Evolutionary conservation across 2,329 filamentous ascomycete species (phyloP).

Genomic region (Triangularia setosa): DNA sequence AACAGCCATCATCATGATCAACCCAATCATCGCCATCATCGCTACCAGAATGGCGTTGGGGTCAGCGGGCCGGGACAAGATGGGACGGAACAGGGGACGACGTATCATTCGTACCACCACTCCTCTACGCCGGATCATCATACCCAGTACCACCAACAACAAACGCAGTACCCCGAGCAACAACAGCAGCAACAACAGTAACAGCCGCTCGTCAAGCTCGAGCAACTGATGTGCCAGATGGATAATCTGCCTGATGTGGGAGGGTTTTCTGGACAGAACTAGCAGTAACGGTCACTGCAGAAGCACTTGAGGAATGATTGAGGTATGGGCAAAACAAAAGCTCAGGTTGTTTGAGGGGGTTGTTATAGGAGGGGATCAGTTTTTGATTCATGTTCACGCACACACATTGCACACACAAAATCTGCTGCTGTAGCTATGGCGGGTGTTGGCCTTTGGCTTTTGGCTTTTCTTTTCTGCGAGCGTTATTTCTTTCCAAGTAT

Average conservation of each 20-base stretch:
- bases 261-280: background rate
- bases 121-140: no score
- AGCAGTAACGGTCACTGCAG: no score
- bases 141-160: background rate
- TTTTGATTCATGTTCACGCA: background rate
- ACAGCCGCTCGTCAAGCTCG: background rate
- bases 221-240: background rate
- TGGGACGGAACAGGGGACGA: background rate
- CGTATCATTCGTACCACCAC: no score
- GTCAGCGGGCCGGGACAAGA: no score
- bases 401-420: background rate
- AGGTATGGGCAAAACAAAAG: no score
- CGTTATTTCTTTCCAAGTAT: background rate
- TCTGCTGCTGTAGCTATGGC: background rate
- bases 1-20: background rate
- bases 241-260: background rate
- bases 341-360: background rate
- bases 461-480: background rate
- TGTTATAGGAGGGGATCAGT: background rate
- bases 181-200: background rate
- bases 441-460: background rate
- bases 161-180: background rate
- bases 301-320: background rate
- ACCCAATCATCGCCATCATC: background rate
- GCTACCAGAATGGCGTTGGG: no score